These are phyloP conservation scores for Leishmania major DNA, from an alignment of 208 protist genomes.

Conservation along the genomic window DNA sequence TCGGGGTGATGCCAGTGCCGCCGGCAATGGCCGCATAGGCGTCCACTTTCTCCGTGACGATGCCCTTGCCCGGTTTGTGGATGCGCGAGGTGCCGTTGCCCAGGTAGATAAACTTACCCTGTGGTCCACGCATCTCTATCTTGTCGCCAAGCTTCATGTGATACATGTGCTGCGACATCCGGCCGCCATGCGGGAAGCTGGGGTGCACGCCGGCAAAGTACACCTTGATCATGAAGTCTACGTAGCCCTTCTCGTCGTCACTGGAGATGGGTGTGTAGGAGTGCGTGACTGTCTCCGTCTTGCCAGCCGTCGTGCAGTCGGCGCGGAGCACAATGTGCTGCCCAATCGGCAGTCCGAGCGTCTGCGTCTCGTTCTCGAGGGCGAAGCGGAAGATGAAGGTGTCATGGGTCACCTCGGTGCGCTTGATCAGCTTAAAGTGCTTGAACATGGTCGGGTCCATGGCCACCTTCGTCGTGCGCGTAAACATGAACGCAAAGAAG, in stretches of 20 bases:
- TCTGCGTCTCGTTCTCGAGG: slow-evolving; percentile 42
- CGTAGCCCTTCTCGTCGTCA: slow-evolving; percentile 88
- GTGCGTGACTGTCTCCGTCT: slow-evolving; percentile 65
- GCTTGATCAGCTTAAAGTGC: slow-evolving; percentile 56
- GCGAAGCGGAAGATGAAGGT: slow-evolving; percentile 86
- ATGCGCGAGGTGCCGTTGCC: slow-evolving; percentile 45
- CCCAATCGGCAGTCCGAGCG: slow-evolving; percentile 82
- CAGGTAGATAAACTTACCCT: slow-evolving; percentile 90
- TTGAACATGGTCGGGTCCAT: slow-evolving; percentile 63
- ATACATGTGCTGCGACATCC: slow-evolving; percentile 90
- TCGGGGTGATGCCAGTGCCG: slow-evolving; percentile 93
- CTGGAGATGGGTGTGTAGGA: slow-evolving; percentile 92
- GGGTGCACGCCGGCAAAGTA: slow-evolving; percentile 87
- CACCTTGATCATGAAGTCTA: slow-evolving; percentile 94
- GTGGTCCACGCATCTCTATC: slow-evolving; percentile 89
- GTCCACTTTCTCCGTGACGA: slow-evolving; percentile 36
- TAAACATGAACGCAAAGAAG: slow-evolving; percentile 36
- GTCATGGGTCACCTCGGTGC: slow-evolving; percentile 71
- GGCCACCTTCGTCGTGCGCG: slow-evolving; percentile 32
- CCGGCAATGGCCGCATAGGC: slow-evolving; percentile 76
- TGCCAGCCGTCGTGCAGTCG: slow-evolving; percentile 40
- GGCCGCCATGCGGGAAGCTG: slow-evolving; percentile 87
- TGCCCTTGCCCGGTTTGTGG: slow-evolving; percentile 31
- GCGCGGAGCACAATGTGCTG: slow-evolving; percentile 77
- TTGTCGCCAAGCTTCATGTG: slow-evolving; percentile 75